phyloP scores from a whole-genome alignment of 805 yeast species.

The Spathaspora arborariae region DNA sequence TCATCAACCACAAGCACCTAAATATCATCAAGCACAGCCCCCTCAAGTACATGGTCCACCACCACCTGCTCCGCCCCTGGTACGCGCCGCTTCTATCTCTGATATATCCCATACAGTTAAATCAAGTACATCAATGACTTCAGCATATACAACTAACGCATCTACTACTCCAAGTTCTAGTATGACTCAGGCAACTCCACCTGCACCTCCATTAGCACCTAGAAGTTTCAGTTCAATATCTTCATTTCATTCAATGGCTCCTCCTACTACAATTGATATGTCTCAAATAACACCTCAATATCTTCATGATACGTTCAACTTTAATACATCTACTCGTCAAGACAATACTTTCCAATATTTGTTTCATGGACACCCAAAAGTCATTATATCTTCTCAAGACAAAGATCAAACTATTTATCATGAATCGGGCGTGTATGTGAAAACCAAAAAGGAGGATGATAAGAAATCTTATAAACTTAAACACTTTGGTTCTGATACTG shows the following conservation, averaged over 20 bases:
- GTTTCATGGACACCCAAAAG: slow-evolving; percentile 24
- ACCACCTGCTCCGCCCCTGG: neutral
- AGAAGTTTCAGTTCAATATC: neutral
- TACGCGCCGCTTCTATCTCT: neutral
- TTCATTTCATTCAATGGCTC: neutral
- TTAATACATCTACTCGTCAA: slow-evolving; percentile 20
- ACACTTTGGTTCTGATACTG: slow-evolving; percentile 6
- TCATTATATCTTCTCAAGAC: slow-evolving; percentile 16
- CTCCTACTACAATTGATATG: slow-evolving; percentile 4
- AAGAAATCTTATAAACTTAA: slow-evolving; percentile 6
- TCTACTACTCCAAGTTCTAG: neutral
- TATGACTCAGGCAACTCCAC: neutral
- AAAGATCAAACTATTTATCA: slow-evolving; percentile 21
- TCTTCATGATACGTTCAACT: slow-evolving; percentile 19
- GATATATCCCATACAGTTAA: neutral
- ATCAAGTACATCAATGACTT: neutral
- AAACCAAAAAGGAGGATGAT: slow-evolving; percentile 7
- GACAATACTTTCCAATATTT: slow-evolving; percentile 20
- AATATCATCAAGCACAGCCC: neutral
- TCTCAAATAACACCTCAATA: slow-evolving; percentile 15
- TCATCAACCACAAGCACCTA: neutral
- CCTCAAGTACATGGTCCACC: neutral
- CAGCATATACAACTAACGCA: slow-evolving; percentile 1
- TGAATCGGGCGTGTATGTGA: slow-evolving; percentile 22
- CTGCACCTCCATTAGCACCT: neutral